These are phyloP conservation scores for Puccinia brachypodii DNA, from an alignment of 1,284 basidiomycete species.

Conservation along the genomic window DNA sequence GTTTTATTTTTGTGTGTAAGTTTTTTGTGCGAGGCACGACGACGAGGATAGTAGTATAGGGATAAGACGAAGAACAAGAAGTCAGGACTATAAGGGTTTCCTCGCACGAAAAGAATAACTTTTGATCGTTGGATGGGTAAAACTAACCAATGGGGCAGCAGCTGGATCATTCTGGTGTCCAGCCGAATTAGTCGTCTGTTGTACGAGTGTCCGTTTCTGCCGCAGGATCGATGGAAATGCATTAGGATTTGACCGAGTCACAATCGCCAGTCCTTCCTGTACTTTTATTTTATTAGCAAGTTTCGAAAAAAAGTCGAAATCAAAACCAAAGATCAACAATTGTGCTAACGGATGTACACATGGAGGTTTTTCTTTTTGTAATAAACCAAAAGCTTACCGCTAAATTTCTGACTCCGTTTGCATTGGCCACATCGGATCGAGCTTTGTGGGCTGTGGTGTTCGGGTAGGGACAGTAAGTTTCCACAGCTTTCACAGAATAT, in stretches of 20 bases:
- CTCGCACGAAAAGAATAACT: background rate
- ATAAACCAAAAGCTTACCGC: background rate
- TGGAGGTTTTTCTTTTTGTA: background rate
- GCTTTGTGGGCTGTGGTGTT: background rate
- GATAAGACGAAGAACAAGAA: background rate
- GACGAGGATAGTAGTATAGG: background rate
- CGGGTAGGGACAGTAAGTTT: constrained; percentile 13
- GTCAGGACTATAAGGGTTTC: background rate
- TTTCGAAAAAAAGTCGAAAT: too few relatives aligned
- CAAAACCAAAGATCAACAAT: too few relatives aligned
- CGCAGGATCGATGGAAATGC: constrained; percentile 88
- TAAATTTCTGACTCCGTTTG: constrained; percentile 16
- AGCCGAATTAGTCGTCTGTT: background rate
- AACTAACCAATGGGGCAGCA: constrained; percentile 32
- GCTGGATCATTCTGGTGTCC: constrained; percentile 6
- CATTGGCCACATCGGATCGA: constrained; percentile 15
- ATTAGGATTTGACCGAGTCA: constrained; percentile 84
- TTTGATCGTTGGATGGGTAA: background rate
- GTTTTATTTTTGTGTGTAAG: background rate
- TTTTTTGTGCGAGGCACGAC: background rate
- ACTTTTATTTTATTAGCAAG: constrained; percentile 63
- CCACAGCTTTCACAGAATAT: constrained; percentile 20
- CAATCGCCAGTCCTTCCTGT: constrained; percentile 87
- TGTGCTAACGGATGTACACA: too few relatives aligned
- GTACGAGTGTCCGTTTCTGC: constrained; percentile 72